Evolutionary conservation across 257 asterid genomes (phyloP), one percentile per base, ranked within the genome.

Genomic region (Nicotiana noctiflora): DNA sequence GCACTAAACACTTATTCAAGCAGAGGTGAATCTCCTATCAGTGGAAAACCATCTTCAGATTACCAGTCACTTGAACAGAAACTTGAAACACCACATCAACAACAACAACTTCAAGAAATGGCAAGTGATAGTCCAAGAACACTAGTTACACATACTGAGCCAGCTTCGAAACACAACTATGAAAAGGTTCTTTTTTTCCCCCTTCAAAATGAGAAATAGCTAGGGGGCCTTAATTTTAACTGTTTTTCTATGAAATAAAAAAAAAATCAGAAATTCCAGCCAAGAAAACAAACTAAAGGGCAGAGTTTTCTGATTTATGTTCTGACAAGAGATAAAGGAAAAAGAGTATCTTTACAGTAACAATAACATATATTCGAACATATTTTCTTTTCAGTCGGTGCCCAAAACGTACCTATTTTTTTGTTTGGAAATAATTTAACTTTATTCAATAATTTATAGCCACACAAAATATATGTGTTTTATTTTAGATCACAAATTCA

Each of bases 1-100:
- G 94, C 87, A 56, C 82, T 87, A 34, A 90, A 91, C 82, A 87
- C 93, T 27, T 82, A 89, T 79, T 87, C 85, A 63, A 88, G 84
- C 83, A 84, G 77, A 85, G 67, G 89, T 53, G 89, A 94, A 44
- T 91, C 97, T 37, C 95, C 96, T 19, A 77, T 88, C 9, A 89
- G 94, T 60, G 79, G 82, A 75, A 88, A 83, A 75, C 77, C 88
- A 68, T 80, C 86, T 66, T 84, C 86, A 1, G 88, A 77, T 15
- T 72, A 76, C 63, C 87, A 86, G 25, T 46, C 76, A 61, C 81
- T 80, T 75, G 84, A 84, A 18, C 82, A 83, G 15, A 82, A 77
- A 79, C 89, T 79, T 76, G 90, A 81, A 66, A 83, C 83, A 23
- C 86, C 85, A 62, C 90, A 79, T 3, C 32, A 29, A 64, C 88